Evolutionary conservation across 495 filamentous ascomycete species (phyloP).

Genomic region (Aspergillus cristatus): DNA sequence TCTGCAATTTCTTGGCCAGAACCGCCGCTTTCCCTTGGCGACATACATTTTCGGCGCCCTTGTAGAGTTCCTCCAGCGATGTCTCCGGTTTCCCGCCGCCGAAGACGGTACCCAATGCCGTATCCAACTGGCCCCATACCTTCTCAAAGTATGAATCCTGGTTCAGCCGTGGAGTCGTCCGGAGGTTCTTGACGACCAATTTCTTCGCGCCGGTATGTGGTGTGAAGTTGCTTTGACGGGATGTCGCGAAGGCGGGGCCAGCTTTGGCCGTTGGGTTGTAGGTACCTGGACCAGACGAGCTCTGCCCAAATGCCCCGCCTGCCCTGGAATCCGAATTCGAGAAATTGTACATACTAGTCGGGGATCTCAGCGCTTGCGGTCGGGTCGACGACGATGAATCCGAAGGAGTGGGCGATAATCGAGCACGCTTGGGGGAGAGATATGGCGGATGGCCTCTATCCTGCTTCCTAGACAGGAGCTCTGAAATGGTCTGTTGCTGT

Average conservation of each 20-base stretch:
- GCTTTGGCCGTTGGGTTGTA: slow-evolving; percentile 11
- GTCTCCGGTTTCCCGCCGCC: slow-evolving; percentile 45
- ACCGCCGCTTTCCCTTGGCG: slow-evolving; percentile 59
- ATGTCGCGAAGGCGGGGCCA: slow-evolving; percentile 16
- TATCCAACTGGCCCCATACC: slow-evolving; percentile 61
- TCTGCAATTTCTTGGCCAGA: slow-evolving; percentile 52
- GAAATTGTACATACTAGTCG: slow-evolving; percentile 42
- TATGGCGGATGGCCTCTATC: not conserved
- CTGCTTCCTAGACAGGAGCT: slow-evolving; percentile 32
- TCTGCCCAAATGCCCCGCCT: slow-evolving; percentile 19
- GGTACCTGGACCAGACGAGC: slow-evolving; percentile 11
- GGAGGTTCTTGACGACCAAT: slow-evolving; percentile 80
- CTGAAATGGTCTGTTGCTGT: slow-evolving; percentile 40
- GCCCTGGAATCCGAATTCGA: slow-evolving; percentile 27
- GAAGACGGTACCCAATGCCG: slow-evolving; percentile 66
- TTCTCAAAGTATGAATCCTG: slow-evolving; percentile 64
- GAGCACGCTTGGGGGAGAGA: slow-evolving; percentile 30
- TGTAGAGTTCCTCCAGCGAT: slow-evolving; percentile 80
- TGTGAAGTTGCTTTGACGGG: slow-evolving; percentile 31
- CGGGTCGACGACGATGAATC: slow-evolving; percentile 6
- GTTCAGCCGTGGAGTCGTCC: slow-evolving; percentile 45
- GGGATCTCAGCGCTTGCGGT: slow-evolving; percentile 10
- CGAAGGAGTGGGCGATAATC: slow-evolving; percentile 25
- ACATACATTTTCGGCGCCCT: slow-evolving; percentile 84
- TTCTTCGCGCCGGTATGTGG: slow-evolving; percentile 59